phyloP scores from a whole-genome alignment of 306 rosid species.

The Hylodesmum podocarpum region DNA sequence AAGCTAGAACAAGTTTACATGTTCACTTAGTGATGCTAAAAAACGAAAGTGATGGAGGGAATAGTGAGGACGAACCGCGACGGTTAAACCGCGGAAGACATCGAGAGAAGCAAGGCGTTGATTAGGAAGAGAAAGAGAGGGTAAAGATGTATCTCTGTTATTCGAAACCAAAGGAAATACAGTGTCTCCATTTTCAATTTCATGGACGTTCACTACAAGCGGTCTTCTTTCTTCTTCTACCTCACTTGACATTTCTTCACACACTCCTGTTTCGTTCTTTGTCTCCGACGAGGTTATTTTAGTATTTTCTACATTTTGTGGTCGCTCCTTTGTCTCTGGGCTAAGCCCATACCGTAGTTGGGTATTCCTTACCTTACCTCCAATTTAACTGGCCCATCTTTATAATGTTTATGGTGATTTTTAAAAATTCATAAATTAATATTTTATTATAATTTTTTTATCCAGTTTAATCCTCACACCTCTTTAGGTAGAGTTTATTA shows the following conservation, averaged over 20 bases:
- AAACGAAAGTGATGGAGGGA: not conserved
- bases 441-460: too few species aligned
- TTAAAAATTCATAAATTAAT: too few species aligned
- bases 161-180: slow-evolving; percentile 21
- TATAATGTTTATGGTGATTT: not conserved
- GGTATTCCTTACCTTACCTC: not conserved
- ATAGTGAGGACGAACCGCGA: slow-evolving; percentile 50
- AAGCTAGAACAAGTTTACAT: too few species aligned
- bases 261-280: not conserved
- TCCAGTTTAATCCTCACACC: too few species aligned
- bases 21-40: not conserved
- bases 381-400: not conserved
- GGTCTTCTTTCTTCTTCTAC: slow-evolving; percentile 36
- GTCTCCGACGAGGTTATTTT: not conserved
- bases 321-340: slow-evolving; percentile 25
- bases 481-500: too few species aligned
- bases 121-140: slow-evolving; percentile 36
- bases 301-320: not conserved
- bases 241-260: slow-evolving; percentile 36
- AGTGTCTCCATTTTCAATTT: slow-evolving; percentile 26
- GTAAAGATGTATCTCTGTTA: slow-evolving; percentile 18
- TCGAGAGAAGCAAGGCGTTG: slow-evolving; percentile 79
- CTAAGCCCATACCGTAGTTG: not conserved
- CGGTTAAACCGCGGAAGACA: slow-evolving; percentile 79
- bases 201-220: slow-evolving; percentile 27